Conservation (phyloP, 2,329 filamentous ascomycete species). For the Xylariales sp. region DNA sequence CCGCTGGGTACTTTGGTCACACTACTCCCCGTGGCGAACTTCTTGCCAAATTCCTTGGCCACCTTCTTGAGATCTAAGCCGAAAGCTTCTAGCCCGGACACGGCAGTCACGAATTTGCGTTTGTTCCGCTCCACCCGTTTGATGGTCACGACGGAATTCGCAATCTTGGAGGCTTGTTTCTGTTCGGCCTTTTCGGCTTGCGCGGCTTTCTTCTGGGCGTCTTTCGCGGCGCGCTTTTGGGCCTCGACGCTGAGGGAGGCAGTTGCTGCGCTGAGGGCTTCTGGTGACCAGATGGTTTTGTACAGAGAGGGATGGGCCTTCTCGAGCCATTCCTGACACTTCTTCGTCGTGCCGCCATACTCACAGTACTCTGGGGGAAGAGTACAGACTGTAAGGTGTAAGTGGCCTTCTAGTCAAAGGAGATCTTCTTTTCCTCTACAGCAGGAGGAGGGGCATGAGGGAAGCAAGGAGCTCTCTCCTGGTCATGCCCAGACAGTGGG, state of each 20-base stretch:
- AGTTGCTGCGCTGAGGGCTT: slow-evolving; percentile 78
- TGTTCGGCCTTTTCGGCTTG: slow-evolving; percentile 86
- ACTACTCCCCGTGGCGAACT: slow-evolving; percentile 89
- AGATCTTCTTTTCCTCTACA: too few relatives aligned
- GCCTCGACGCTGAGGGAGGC: slow-evolving; percentile 83
- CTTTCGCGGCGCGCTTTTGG: slow-evolving; percentile 91
- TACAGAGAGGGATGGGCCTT: slow-evolving; percentile 71
- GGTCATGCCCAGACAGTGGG: too few relatives aligned
- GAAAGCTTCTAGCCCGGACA: slow-evolving; percentile 87
- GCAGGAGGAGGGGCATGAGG: neutral
- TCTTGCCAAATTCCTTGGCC: slow-evolving; percentile 96
- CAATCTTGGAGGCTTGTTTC: slow-evolving; percentile 77
- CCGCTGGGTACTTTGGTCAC: slow-evolving; percentile 85
- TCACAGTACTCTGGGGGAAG: slow-evolving; percentile 85
- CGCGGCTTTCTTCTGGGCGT: slow-evolving; percentile 93
- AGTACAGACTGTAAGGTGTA: slow-evolving; percentile 49
- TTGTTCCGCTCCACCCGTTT: slow-evolving; percentile 98
- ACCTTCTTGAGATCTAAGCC: slow-evolving; percentile 93
- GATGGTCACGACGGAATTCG: slow-evolving; percentile 78
- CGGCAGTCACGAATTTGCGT: slow-evolving; percentile 90
- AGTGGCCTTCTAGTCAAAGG: neutral
- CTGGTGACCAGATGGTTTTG: slow-evolving; percentile 78
- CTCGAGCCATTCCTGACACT: slow-evolving; percentile 94
- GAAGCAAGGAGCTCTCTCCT: too few relatives aligned
- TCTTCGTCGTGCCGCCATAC: slow-evolving; percentile 92